Percentiles rank a stretch among this genome's conserved stretches.
Evolutionary conservation across 441 rosid species (phyloP).

Genomic region (Croton setiger): DNA sequence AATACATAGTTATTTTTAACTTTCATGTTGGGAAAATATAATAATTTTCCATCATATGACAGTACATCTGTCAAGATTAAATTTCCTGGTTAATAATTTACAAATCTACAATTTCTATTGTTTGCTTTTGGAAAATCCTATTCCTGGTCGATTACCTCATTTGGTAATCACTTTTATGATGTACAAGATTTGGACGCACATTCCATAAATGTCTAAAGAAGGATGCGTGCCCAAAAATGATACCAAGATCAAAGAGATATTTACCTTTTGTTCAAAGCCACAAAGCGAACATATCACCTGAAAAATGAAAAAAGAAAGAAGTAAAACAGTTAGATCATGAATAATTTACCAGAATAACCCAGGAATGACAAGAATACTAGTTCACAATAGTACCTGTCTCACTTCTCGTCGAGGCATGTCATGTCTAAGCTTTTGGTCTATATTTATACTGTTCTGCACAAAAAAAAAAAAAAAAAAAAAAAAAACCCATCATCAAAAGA

Average conservation of each 20-base stretch:
- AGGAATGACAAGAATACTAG: background rate
- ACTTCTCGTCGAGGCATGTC: conserved; percentile 78
- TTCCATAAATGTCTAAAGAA: background rate
- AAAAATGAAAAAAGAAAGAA: conserved; percentile 10
- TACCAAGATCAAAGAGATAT: conserved; percentile 13
- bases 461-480: conserved; percentile 11
- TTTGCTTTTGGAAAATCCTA: background rate
- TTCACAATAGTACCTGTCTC: conserved; percentile 39
- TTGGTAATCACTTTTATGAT: background rate
- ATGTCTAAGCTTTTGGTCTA: conserved; percentile 62
- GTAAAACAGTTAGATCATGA: background rate
- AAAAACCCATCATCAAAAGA: background rate
- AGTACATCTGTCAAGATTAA: background rate
- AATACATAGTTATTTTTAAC: background rate
- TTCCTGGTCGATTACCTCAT: background rate
- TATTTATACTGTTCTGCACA: conserved; percentile 58
- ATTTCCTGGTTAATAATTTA: background rate
- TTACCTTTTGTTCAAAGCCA: conserved; percentile 82
- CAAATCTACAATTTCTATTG: background rate
- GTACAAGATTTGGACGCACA: background rate
- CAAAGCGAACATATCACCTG: conserved; percentile 87
- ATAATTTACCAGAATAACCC: conserved; percentile 9
- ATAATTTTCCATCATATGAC: background rate
- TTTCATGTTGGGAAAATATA: background rate
- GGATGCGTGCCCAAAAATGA: background rate